Percentiles rank a stretch among this genome's conserved stretches.
phyloP scores from a whole-genome alignment of 768 basidiomycete genomes.

The Mycena sanguinolenta region DNA sequence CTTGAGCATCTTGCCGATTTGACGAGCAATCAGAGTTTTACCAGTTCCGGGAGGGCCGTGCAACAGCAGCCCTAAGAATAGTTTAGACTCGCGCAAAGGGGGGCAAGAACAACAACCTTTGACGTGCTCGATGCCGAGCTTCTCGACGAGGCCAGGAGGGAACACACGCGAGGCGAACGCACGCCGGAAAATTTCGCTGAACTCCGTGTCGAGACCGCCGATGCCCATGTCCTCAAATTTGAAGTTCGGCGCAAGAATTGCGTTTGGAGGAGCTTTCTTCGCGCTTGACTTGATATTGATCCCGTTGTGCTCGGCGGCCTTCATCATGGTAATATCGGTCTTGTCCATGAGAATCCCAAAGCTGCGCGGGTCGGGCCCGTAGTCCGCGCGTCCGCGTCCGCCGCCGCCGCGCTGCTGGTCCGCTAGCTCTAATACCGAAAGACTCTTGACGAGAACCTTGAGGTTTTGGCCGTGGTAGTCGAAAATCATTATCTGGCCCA shows the following conservation, averaged over 20 bases:
- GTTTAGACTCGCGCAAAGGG: not conserved
- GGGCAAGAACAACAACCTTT: slow-evolving; percentile 69
- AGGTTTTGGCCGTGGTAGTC: slow-evolving; percentile 91
- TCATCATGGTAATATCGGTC: slow-evolving; percentile 92
- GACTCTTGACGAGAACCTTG: slow-evolving; percentile 74
- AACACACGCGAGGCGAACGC: slow-evolving; percentile 99
- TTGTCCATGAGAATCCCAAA: slow-evolving; percentile 90
- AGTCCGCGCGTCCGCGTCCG: slow-evolving; percentile 40
- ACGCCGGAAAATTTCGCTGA: slow-evolving; percentile 96
- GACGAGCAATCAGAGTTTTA: slow-evolving; percentile 97
- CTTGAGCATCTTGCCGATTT: slow-evolving; percentile 99
- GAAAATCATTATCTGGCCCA: slow-evolving; percentile 81
- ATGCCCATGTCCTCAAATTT: slow-evolving; percentile 99
- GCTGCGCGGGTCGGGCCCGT: slow-evolving; percentile 42
- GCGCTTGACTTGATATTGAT: slow-evolving; percentile 95
- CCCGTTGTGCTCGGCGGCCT: slow-evolving; percentile 75
- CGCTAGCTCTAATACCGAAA: slow-evolving; percentile 72
- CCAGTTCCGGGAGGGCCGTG: slow-evolving; percentile 98
- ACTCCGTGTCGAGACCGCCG: slow-evolving; percentile 95
- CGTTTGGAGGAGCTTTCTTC: slow-evolving; percentile 94
- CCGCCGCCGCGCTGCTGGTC: slow-evolving; percentile 69
- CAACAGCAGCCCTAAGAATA: slow-evolving; percentile 71
- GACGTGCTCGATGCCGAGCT: slow-evolving; percentile 97
- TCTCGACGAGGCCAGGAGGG: slow-evolving; percentile 95
- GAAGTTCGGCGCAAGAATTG: slow-evolving; percentile 97